phyloP scores from a whole-genome alignment of 345 rosid genomes.

The Anastatica hierochuntica region DNA sequence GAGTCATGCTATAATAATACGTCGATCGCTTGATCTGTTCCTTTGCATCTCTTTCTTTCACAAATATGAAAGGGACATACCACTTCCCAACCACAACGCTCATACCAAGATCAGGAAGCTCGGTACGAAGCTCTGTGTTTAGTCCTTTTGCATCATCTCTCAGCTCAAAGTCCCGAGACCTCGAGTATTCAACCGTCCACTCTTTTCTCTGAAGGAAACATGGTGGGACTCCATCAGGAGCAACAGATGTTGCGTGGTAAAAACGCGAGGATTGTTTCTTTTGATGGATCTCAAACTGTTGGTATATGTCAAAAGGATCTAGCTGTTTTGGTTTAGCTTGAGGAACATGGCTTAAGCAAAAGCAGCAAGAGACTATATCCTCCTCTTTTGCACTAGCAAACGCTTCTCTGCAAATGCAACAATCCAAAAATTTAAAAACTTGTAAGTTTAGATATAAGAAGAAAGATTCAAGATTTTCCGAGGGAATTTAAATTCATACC shows the following conservation, averaged over 20 bases:
- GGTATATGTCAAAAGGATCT: constrained; percentile 31
- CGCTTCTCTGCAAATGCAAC: constrained; percentile 35
- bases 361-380: constrained; percentile 33
- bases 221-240: constrained; percentile 46
- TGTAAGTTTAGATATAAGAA: too few species aligned
- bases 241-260: constrained; percentile 42
- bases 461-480: not conserved
- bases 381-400: constrained; percentile 29
- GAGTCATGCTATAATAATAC: constrained; percentile 52
- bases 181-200: constrained; percentile 34
- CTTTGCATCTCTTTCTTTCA: constrained; percentile 32
- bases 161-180: constrained; percentile 21
- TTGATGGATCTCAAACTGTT: constrained; percentile 35
- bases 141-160: constrained; percentile 53
- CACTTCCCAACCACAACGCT: constrained; percentile 42
- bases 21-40: constrained; percentile 36
- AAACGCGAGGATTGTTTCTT: constrained; percentile 9
- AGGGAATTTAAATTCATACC: constrained; percentile 19
- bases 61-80: constrained; percentile 62
- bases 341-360: constrained; percentile 22
- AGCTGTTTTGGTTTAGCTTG: constrained; percentile 34
- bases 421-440: not conserved
- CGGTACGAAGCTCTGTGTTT: constrained; percentile 24
- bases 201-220: constrained; percentile 40
- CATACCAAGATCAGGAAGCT: constrained; percentile 33